phyloP scores from a whole-genome alignment of 305 asterid genomes.

The Fraxinus xanthoxyloides region DNA sequence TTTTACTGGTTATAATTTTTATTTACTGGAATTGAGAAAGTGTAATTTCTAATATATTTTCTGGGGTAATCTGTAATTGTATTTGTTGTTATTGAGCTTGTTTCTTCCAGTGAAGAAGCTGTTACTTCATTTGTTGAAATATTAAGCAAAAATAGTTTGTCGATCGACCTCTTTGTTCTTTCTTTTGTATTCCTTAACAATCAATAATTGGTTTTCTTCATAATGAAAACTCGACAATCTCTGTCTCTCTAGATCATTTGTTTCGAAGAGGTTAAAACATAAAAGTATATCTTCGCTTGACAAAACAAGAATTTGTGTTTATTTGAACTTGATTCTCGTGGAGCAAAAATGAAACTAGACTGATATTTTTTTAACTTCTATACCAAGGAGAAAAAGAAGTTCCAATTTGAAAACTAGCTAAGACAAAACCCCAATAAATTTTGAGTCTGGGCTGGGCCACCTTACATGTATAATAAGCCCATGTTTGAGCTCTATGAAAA shows the following conservation, averaged over 20 bases:
- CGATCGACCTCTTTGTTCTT: neutral
- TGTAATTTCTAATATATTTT: neutral
- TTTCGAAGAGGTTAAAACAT: neutral
- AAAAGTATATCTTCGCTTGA: neutral
- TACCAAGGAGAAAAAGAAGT: neutral
- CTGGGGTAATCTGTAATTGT: neutral
- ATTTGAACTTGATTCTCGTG: neutral
- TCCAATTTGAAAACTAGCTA: neutral
- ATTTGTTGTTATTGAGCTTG: neutral
- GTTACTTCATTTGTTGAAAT: neutral
- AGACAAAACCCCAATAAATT: neutral
- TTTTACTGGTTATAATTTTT: neutral
- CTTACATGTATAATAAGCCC: too few relatives aligned
- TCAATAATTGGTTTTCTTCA: too few relatives aligned
- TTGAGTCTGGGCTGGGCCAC: neutral
- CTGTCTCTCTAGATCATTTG: neutral
- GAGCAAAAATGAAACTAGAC: neutral
- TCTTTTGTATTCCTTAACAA: too few relatives aligned
- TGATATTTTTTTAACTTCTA: neutral
- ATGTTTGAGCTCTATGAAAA: too few relatives aligned
- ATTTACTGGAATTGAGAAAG: neutral
- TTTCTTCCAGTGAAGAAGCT: too few relatives aligned
- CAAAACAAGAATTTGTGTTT: neutral
- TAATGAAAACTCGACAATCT: neutral
- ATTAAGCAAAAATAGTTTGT: too few relatives aligned